Percentiles rank a stretch among this genome's conserved stretches.
These are phyloP conservation scores for Infundibulicybe gibba DNA, from an alignment of 768 basidiomycete genomes.

Conservation along the genomic window DNA sequence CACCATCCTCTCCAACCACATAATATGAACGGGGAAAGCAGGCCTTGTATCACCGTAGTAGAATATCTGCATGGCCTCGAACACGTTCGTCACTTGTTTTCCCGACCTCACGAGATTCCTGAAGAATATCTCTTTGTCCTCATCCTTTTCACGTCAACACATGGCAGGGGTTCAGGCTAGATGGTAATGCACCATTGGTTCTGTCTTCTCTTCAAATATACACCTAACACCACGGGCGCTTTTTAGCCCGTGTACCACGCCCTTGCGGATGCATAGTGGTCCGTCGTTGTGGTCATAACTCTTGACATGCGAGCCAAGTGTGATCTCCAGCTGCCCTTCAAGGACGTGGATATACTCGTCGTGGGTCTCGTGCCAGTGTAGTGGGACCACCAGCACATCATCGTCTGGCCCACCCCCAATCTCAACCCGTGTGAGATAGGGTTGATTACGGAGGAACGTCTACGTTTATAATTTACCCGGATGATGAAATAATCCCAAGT, in stretches of 20 bases:
- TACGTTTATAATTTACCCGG: conserved; percentile 1
- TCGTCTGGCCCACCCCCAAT: conserved; percentile 17
- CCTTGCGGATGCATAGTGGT: conserved; percentile 23
- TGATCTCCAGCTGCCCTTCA: conserved; percentile 24
- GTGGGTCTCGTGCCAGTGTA: conserved; percentile 30
- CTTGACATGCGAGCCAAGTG: conserved; percentile 13
- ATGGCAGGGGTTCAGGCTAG: not conserved
- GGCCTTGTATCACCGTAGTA: conserved; percentile 23
- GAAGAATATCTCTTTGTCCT: not conserved
- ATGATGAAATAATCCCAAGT: not conserved
- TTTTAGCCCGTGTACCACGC: conserved; percentile 21
- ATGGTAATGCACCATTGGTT: not conserved
- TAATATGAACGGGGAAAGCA: conserved; percentile 20
- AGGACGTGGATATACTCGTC: conserved; percentile 26
- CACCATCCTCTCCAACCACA: conserved; percentile 23
- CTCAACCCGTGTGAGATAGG: conserved; percentile 19
- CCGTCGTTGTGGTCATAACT: conserved; percentile 26
- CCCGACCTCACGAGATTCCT: not conserved
- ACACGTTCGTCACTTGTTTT: not conserved
- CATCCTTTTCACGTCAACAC: not conserved
- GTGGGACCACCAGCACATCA: conserved; percentile 21
- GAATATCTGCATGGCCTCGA: conserved; percentile 2
- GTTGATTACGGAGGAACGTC: conserved; percentile 27
- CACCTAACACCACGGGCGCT: conserved; percentile 19
- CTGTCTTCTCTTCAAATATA: not conserved